Evolutionary conservation across 257 asterid species (phyloP), one percentile per base, ranked within the genome.

Genomic region (Solanum bukasovii): DNA sequence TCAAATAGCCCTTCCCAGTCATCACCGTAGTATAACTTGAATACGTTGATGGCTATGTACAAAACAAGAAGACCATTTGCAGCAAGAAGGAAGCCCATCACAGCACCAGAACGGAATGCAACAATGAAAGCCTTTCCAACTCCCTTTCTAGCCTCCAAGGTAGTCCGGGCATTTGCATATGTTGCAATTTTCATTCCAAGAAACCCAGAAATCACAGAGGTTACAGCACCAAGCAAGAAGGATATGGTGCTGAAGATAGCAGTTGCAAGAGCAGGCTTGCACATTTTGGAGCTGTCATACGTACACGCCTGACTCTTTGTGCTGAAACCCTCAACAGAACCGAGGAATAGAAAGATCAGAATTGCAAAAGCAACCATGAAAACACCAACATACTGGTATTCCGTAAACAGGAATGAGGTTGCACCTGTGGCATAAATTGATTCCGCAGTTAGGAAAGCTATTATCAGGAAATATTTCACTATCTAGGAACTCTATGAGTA

Each of bases 121-220:
- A 89, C 75, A 25, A 93, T 95, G 87, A 95, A 95, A 16, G 98
- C 98, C 92, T 95, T 94, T 5, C 96, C 98, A 46, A 95, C 96
- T 59, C 98, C 98, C 89, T 94, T 95, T 88, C 98, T 93, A 25
- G 98, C 98, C 92, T 95, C 98, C 89, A 95, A 88, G 65, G 98
- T 95, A 21, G 98, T 95, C 49, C 98, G 90, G 12, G 98, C 98
- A 89, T 95, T 95, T 9, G 98, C 98, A 86, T 93, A 95, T 23
- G 98, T 95, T 35, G 98, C 98, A 86, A 95, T 95, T 78, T 95
- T 95, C 98, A 95, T 95, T 87, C 98, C 98, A 81, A 95, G 98
- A 90, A 94, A 95, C 78, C 98, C 98, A 7, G 98, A 95, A 84
- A 94, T 88, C 86, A 94, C 96, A 81, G 98, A 95, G 77, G 98